A percentile compares a stretch with the other conserved stretches of the same genome.
Evolutionary conservation across 2,329 filamentous ascomycete species (phyloP).

Genomic region (Capronia americana): DNA sequence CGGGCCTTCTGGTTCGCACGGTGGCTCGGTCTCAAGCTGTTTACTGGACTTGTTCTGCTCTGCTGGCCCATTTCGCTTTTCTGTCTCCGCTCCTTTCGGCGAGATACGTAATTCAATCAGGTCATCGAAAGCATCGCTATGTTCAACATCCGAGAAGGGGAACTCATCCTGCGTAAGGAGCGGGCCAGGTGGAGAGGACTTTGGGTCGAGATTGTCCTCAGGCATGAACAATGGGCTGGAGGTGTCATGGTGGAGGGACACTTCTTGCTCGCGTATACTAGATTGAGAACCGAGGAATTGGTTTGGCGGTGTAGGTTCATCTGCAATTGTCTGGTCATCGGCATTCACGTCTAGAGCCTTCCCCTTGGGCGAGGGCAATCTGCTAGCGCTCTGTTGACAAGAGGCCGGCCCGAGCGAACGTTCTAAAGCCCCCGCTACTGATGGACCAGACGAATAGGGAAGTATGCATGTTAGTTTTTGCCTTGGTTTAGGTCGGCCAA

Average conservation of each 20-base stretch:
- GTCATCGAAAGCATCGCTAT: neutral
- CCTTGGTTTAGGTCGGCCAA: slow-evolving; percentile 22
- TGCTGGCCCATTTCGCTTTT: neutral
- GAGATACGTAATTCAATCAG: neutral
- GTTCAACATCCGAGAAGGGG: slow-evolving; percentile 8
- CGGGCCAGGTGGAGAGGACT: slow-evolving; percentile 16
- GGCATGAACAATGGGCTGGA: slow-evolving; percentile 33
- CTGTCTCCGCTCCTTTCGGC: neutral
- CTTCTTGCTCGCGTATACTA: neutral
- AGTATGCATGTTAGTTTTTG: slow-evolving; percentile 24
- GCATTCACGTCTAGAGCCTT: neutral
- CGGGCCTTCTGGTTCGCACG: neutral
- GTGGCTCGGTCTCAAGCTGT: neutral
- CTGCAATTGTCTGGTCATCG: neutral
- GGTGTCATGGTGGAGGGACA: neutral
- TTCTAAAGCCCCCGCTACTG: neutral
- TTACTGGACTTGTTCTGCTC: neutral
- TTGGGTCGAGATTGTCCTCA: slow-evolving; percentile 14
- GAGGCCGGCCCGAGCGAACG: neutral
- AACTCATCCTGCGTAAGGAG: slow-evolving; percentile 28
- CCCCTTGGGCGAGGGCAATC: neutral
- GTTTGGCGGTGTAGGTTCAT: neutral
- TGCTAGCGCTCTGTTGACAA: neutral
- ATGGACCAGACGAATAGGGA: slow-evolving; percentile 7
- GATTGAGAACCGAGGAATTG: neutral